Evolutionary conservation across 2,329 filamentous ascomycete genomes (phyloP).

Genomic region (Pseudogymnoascus sp.): DNA sequence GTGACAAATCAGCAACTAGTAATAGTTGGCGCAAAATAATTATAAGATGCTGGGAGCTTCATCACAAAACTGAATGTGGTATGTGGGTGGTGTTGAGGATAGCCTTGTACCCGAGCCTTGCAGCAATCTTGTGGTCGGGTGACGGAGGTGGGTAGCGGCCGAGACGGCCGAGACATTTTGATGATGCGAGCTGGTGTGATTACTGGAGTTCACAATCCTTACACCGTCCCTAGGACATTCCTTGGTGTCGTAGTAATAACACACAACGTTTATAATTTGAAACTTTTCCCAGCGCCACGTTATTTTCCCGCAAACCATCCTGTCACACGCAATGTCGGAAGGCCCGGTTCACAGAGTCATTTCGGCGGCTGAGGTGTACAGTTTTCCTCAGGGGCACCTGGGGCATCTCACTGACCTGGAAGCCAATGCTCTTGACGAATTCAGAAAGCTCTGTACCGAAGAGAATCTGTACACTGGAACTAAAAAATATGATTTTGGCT

Average conservation of each 20-base stretch:
- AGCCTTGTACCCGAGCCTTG: background rate
- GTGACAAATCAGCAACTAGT: background rate
- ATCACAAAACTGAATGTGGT: background rate
- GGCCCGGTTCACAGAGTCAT: constrained; percentile 21
- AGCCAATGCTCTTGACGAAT: constrained; percentile 55
- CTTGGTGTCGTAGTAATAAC: background rate
- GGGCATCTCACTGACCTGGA: constrained; percentile 66
- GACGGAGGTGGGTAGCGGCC: background rate
- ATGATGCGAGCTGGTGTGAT: background rate
- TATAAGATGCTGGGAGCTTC: background rate
- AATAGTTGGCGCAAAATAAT: background rate
- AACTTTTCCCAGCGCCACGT: background rate
- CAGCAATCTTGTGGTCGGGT: background rate
- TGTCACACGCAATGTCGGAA: background rate
- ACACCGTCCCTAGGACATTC: background rate
- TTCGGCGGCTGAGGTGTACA: constrained; percentile 32
- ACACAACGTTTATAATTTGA: background rate
- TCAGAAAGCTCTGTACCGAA: constrained; percentile 61
- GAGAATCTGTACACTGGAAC: constrained; percentile 50
- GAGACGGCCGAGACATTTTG: background rate
- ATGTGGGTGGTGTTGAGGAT: background rate
- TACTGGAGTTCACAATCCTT: background rate
- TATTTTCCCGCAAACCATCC: background rate
- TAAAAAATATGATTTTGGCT: constrained; percentile 32
- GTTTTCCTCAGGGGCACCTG: constrained; percentile 70